Evolutionary conservation across 805 yeast species (phyloP).

Genomic region (Cyberlindnera nakhonratchasimensis): DNA sequence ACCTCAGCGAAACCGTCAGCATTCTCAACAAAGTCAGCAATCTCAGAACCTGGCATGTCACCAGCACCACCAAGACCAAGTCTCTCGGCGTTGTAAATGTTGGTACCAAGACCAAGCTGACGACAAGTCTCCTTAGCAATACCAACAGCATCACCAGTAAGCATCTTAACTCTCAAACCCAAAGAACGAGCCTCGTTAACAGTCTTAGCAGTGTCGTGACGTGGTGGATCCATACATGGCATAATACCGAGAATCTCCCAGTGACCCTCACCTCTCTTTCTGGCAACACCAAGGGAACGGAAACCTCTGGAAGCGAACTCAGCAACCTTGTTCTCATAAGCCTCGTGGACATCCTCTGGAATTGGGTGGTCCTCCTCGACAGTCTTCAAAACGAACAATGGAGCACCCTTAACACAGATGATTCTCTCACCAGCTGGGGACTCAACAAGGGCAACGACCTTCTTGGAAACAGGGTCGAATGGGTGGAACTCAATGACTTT

Average conservation of each 20-base stretch:
- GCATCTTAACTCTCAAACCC: conserved; percentile 96
- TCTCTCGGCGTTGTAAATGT: conserved; percentile 95
- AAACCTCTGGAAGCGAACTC: conserved; percentile 98
- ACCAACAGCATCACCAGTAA: conserved; percentile 99
- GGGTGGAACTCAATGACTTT: conserved; percentile 95
- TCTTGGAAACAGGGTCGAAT: conserved; percentile 96
- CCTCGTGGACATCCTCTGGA: conserved; percentile 89
- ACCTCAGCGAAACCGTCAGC: conserved; percentile 99
- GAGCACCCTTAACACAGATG: conserved; percentile 97
- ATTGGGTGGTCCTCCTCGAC: conserved; percentile 97
- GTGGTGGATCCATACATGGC: conserved; percentile 99
- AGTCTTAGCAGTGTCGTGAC: conserved; percentile 96
- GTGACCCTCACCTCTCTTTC: conserved; percentile 98
- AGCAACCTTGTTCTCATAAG: conserved; percentile 95
- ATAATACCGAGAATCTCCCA: conserved; percentile 97
- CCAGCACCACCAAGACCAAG: conserved; percentile 91
- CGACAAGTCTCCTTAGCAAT: conserved; percentile 98
- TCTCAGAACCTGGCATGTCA: conserved; percentile 95
- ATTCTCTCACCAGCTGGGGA: conserved; percentile 95
- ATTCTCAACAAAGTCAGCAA: conserved; percentile 95
- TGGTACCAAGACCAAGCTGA: conserved; percentile 94
- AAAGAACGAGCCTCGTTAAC: conserved; percentile 85
- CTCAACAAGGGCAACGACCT: conserved; percentile 92
- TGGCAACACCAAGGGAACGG: conserved; percentile 97
- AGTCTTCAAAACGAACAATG: conserved; percentile 92